A percentile compares a stretch with the other conserved stretches of the same genome.
phyloP scores from a whole-genome alignment of 176 grass and related monocot species.

The Eremochloa ophiuroides region DNA sequence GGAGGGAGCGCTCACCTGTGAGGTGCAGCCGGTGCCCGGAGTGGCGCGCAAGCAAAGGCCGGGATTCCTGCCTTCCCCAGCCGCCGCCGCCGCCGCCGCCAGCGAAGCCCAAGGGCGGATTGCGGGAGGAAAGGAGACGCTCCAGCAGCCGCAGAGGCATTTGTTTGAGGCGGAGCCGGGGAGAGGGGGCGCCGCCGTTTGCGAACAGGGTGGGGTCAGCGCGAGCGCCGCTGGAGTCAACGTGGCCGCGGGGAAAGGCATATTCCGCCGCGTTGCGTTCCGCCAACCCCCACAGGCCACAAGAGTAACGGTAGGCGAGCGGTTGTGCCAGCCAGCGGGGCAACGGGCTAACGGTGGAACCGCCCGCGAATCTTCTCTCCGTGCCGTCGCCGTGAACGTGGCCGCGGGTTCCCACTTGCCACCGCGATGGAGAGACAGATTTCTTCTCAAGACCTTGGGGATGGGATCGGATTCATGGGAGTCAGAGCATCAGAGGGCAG shows the following conservation, averaged over 20 bases:
- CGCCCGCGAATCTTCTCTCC: no score
- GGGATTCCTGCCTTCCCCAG: neutral
- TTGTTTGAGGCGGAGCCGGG: no score
- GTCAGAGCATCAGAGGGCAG: no score
- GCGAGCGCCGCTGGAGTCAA: neutral
- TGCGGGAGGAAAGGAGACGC: neutral
- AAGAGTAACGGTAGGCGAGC: no score
- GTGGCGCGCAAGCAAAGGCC: neutral
- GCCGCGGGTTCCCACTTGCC: neutral
- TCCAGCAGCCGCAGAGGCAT: neutral
- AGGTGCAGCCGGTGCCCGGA: neutral
- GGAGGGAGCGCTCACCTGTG: constrained; percentile 23
- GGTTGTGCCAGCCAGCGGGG: no score
- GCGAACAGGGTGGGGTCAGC: neutral
- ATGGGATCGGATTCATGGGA: no score
- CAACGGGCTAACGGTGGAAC: no score
- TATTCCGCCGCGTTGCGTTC: neutral
- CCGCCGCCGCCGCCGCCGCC: neutral
- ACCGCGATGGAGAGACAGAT: no score
- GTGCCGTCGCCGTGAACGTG: neutral
- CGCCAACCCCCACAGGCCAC: neutral
- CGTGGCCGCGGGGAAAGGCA: neutral
- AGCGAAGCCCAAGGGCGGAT: neutral
- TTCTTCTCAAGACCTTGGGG: no score
- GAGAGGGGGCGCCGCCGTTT: no score